Conservation (phyloP, 345 rosid genomes). For the Eucalyptus polybractea region DNA sequence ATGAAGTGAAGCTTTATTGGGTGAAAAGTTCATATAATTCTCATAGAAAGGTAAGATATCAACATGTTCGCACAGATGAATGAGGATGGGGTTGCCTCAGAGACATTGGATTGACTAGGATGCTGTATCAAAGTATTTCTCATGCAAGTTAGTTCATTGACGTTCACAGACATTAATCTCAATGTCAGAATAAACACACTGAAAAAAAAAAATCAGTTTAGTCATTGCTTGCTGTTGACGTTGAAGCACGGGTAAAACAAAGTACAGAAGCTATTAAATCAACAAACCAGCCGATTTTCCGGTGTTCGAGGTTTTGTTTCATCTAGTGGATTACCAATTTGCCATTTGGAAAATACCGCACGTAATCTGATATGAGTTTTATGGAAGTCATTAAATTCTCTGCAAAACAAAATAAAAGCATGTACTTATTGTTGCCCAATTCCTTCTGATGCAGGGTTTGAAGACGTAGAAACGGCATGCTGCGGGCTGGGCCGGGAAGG, state of each 20-base stretch:
- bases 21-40: neutral
- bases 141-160: neutral
- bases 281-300: neutral
- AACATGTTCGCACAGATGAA: neutral
- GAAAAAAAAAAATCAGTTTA: neutral
- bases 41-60: neutral
- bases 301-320: neutral
- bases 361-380: neutral
- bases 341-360: neutral
- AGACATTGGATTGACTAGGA: neutral
- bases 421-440: too few relatives aligned
- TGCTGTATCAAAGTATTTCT: neutral
- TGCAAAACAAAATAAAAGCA: neutral
- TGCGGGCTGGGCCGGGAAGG: slow-evolving; percentile 41
- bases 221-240: neutral
- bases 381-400: neutral
- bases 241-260: neutral
- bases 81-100: neutral
- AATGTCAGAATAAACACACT: neutral
- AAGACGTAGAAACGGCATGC: slow-evolving; percentile 29
- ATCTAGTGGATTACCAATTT: neutral
- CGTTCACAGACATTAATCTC: neutral
- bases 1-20: neutral
- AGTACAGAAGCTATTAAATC: neutral
- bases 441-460: slow-evolving; percentile 18